Evolutionary conservation across 192 early-diverging fungal genomes (phyloP), one percentile per base, ranked within the genome.

Genomic region (Geranomyces michiganensis): DNA sequence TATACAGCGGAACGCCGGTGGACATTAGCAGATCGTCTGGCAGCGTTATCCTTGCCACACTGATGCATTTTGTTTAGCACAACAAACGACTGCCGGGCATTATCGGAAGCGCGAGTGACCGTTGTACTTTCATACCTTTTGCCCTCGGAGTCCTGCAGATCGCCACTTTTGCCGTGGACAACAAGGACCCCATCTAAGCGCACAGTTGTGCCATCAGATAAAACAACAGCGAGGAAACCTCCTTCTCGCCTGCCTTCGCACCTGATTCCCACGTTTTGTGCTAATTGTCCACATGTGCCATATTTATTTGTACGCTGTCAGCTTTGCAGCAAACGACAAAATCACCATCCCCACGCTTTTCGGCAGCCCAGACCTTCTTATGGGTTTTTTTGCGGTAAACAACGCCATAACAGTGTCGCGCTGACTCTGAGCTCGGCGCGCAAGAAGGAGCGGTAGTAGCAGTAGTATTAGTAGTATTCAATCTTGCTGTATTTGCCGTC

Each of bases 261-360:
- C 58, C 58, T 22, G 46, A 29, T 29, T 79, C 78, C 78, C 78
- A 79, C 15, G 74, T 76, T 56, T 71, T 72, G 53, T 76, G 74
- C 75, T 73, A 31, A 12, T 10, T 17, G 17, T 7, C 7, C 32
- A 30, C 76, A 48, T 12, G 33, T 47, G 24, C 24, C 68, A 65
- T 15, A 30, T n/a, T 63, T 17, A 14, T 22, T 53, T 53, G 64
- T 13, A 73, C 60, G 36, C 36, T 3, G 36, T 41, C 36, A 58
- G 33, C 12, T 1, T 32, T 6, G 6, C 19, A 9, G 8, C 60
- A 45, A 3, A 36, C 10, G 4, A 31, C 8, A 56, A 67, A 48
- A 14, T 15, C 32, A 26, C 12, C 29, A 19, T 22, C 8, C 30
- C 12, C 22, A n/a, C n/a, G n/a, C n/a, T n/a, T n/a, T n/a, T n/a